phyloP scores from a whole-genome alignment of 257 asterid genomes.

The Solanum piurae region DNA sequence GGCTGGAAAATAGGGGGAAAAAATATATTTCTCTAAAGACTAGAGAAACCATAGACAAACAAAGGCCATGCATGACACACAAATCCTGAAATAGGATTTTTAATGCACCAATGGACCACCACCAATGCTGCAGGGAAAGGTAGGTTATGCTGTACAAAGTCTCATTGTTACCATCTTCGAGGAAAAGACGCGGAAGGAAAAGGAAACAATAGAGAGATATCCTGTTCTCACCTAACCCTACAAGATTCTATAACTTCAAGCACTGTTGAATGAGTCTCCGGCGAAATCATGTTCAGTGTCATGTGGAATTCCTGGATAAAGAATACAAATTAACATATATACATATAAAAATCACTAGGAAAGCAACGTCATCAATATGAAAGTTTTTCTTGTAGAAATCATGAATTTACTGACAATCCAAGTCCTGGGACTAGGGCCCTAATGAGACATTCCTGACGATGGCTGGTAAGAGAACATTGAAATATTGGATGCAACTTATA shows the following conservation, averaged over 20 bases:
- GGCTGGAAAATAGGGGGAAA: not conserved
- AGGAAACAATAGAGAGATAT: not conserved
- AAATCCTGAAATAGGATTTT: conserved; percentile 5
- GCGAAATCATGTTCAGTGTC: conserved; percentile 63
- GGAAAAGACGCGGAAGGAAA: not conserved
- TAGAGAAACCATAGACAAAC: conserved; percentile 1
- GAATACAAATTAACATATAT: not conserved
- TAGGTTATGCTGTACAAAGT: not conserved
- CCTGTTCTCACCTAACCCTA: conserved; percentile 38
- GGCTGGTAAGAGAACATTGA: not conserved
- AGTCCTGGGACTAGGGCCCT: not conserved
- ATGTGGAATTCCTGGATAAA: conserved; percentile 56
- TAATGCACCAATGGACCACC: not conserved
- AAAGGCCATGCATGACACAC: not conserved
- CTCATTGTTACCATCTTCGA: not conserved
- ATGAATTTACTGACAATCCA: not conserved
- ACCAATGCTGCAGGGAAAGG: not conserved
- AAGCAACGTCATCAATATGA: not conserved
- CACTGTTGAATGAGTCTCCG: conserved; percentile 59
- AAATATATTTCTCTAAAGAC: not conserved
- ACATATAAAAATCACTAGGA: not conserved
- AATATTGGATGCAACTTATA: not conserved
- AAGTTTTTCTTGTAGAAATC: not conserved
- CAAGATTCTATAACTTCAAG: conserved; percentile 81
- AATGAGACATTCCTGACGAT: not conserved